These are phyloP conservation scores for Wallacemonas sp. DNA, from an alignment of 208 protist species.

Conservation along the genomic window DNA sequence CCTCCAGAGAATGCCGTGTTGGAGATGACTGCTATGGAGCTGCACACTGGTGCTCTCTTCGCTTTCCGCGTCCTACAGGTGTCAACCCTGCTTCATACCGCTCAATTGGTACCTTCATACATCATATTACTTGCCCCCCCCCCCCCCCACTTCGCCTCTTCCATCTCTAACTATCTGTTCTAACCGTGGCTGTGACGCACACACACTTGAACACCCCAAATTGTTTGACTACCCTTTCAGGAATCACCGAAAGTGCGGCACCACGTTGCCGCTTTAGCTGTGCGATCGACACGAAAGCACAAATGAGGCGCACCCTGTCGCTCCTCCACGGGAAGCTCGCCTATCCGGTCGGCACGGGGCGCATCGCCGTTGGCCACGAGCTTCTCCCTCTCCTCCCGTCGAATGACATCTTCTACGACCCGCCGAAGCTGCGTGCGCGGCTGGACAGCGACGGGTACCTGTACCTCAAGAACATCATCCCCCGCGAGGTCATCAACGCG, in stretches of 20 bases:
- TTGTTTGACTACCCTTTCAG: too few species aligned
- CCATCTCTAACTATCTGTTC: not conserved
- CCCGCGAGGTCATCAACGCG: conserved; percentile 52
- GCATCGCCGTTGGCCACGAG: conserved; percentile 54
- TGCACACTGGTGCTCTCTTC: too few species aligned
- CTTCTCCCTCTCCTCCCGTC: conserved; percentile 69
- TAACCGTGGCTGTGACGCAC: too few species aligned
- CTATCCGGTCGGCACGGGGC: conserved; percentile 60
- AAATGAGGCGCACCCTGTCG: conserved; percentile 38
- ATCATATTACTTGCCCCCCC: not conserved
- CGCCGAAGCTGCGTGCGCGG: conserved; percentile 72
- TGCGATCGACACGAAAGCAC: not conserved
- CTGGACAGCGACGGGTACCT: conserved; percentile 86
- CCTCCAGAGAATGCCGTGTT: too few species aligned
- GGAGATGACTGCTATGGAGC: too few species aligned
- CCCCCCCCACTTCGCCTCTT: not conserved
- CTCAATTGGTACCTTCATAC: too few species aligned
- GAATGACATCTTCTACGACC: conserved; percentile 89
- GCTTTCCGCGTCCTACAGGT: too few species aligned
- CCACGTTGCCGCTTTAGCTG: not conserved
- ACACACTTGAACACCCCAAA: too few species aligned
- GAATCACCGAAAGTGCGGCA: too few species aligned
- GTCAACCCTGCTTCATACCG: too few species aligned
- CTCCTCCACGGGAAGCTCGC: conserved; percentile 59
- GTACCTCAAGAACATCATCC: conserved; percentile 82